Evolutionary conservation across 1,284 basidiomycete species (phyloP).

Genomic region (Dichomitus squalens): DNA sequence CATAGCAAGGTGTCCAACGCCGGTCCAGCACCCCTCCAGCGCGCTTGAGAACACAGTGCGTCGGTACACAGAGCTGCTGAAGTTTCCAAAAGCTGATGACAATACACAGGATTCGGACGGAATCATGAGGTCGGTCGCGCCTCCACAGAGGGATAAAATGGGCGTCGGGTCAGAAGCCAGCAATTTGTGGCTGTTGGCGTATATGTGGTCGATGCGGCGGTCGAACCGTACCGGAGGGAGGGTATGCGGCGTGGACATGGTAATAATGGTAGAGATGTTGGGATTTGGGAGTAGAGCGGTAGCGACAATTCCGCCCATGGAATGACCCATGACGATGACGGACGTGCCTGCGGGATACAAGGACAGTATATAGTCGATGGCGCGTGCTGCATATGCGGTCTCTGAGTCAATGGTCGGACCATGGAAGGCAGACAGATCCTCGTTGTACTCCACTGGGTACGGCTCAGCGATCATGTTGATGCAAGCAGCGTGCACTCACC

Average conservation of each 20-base stretch:
- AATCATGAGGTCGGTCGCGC: constrained; percentile 90
- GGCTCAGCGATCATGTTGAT: not conserved
- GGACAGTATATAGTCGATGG: constrained; percentile 78
- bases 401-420: constrained; percentile 87
- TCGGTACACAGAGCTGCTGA: constrained; percentile 44
- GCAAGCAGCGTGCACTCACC: constrained; percentile 46
- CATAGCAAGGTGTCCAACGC: constrained; percentile 95
- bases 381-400: constrained; percentile 74
- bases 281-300: constrained; percentile 66
- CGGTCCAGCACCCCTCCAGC: constrained; percentile 90
- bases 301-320: constrained; percentile 98
- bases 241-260: constrained; percentile 93
- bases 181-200: constrained; percentile 45
- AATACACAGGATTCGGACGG: constrained; percentile 90
- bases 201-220: constrained; percentile 76
- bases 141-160: constrained; percentile 89
- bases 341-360: constrained; percentile 66
- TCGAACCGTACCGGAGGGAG: constrained; percentile 91
- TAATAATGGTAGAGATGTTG: constrained; percentile 81
- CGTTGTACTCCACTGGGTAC: constrained; percentile 88
- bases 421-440: constrained; percentile 96
- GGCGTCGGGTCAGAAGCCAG: constrained; percentile 53
- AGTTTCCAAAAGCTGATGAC: constrained; percentile 34
- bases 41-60: constrained; percentile 86
- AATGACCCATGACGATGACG: constrained; percentile 88